Percentiles rank a stretch among this genome's conserved stretches.
phyloP scores from a whole-genome alignment of 2,329 filamentous ascomycete genomes.

The Nemania sp. region DNA sequence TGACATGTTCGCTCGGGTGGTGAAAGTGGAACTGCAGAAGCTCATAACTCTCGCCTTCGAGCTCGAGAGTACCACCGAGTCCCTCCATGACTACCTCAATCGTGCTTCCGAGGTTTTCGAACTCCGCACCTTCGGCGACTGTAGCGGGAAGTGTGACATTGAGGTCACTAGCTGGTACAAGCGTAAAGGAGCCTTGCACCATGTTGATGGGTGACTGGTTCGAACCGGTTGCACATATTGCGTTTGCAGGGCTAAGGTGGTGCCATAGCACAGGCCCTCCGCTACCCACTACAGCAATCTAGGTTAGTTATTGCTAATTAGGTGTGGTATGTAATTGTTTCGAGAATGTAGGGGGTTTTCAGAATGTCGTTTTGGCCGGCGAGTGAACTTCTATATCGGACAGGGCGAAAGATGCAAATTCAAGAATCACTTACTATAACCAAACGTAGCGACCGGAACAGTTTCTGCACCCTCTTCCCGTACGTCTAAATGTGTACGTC shows the following conservation, averaged over 20 bases:
- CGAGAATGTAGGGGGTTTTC: not conserved
- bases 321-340: not conserved
- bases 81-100: constrained; percentile 67
- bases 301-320: not conserved
- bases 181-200: constrained; percentile 52
- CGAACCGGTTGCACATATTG: constrained; percentile 62
- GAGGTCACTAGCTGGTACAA: constrained; percentile 51
- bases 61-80: constrained; percentile 51
- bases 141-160: constrained; percentile 57
- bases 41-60: constrained; percentile 53
- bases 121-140: constrained; percentile 56
- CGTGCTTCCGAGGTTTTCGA: constrained; percentile 70
- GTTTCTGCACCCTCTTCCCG: constrained; percentile 46
- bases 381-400: not conserved
- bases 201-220: constrained; percentile 71
- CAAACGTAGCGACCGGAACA: constrained; percentile 52
- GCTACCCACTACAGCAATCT: constrained; percentile 30
- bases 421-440: constrained; percentile 40
- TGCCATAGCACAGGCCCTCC: constrained; percentile 53
- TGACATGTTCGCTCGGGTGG: constrained; percentile 62
- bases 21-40: constrained; percentile 65
- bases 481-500: constrained; percentile 48
- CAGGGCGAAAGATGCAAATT: not conserved
- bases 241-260: constrained; percentile 56
- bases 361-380: not conserved